These are phyloP conservation scores for Eucalyptus lansdowneana DNA, from an alignment of 345 rosid genomes.

Conservation along the genomic window DNA sequence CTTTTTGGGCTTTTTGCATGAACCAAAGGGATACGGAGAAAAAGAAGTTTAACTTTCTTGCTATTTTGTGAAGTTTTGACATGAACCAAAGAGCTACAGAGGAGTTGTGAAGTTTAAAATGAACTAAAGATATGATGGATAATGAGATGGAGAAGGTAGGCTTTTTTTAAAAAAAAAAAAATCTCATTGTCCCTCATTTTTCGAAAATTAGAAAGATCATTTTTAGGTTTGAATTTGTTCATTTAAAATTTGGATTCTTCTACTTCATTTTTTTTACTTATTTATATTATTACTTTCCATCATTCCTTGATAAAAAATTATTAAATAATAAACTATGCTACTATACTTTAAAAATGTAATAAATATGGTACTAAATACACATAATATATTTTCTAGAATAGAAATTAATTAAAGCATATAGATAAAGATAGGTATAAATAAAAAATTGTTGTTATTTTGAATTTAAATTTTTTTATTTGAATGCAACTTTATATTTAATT, in stretches of 20 bases:
- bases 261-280: background rate
- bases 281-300: background rate
- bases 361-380: background rate
- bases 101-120: background rate
- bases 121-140: too few relatives aligned
- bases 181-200: background rate
- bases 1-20: too few relatives aligned
- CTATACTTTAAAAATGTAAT: background rate
- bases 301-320: too few relatives aligned
- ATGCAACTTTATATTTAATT: background rate
- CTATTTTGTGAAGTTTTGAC: background rate
- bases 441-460: background rate
- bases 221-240: background rate
- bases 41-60: too few relatives aligned
- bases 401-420: too few relatives aligned
- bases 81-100: background rate
- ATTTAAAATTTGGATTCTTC: background rate
- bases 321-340: background rate
- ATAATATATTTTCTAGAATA: too few relatives aligned
- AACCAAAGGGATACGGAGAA: background rate
- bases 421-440: background rate
- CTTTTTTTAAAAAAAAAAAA: too few relatives aligned
- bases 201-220: background rate
- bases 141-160: background rate
- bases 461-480: background rate